phyloP scores from a whole-genome alignment of 257 asterid genomes.

The Fraxinus anomala region DNA sequence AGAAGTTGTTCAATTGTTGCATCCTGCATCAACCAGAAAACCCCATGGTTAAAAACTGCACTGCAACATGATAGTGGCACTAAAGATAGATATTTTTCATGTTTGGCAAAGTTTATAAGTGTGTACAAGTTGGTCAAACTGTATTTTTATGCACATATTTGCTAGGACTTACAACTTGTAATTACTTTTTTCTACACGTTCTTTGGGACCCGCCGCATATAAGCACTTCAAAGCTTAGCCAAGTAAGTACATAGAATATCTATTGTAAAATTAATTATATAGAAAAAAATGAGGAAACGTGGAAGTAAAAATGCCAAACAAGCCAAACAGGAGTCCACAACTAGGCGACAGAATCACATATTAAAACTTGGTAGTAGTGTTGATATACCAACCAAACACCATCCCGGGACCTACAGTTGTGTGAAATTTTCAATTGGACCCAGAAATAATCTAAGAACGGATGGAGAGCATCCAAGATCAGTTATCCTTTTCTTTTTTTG shows the following conservation, averaged over 20 bases:
- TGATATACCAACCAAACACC: not conserved
- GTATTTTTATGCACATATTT: too few relatives aligned
- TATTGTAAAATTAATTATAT: not conserved
- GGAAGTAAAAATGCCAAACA: not conserved
- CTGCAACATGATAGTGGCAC: not conserved
- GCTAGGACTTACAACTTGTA: not conserved
- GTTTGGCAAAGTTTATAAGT: too few relatives aligned
- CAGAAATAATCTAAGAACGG: not conserved
- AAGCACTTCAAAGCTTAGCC: too few relatives aligned
- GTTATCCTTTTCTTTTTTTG: not conserved
- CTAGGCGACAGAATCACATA: not conserved
- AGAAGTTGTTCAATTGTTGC: conserved; percentile 88
- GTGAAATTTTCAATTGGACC: not conserved
- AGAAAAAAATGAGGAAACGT: not conserved
- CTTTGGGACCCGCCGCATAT: too few relatives aligned
- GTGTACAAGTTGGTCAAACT: too few relatives aligned
- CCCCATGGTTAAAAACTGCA: not conserved
- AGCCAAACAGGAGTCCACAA: not conserved
- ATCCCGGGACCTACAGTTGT: not conserved
- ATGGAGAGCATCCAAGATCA: not conserved
- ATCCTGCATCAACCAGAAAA: conserved; percentile 50
- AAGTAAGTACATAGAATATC: not conserved
- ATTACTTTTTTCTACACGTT: too few relatives aligned
- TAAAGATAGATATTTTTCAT: too few relatives aligned
- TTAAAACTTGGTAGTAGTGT: not conserved